Evolutionary conservation across 1,284 basidiomycete species (phyloP).

Genomic region (Exobasidium cylindrosporum): DNA sequence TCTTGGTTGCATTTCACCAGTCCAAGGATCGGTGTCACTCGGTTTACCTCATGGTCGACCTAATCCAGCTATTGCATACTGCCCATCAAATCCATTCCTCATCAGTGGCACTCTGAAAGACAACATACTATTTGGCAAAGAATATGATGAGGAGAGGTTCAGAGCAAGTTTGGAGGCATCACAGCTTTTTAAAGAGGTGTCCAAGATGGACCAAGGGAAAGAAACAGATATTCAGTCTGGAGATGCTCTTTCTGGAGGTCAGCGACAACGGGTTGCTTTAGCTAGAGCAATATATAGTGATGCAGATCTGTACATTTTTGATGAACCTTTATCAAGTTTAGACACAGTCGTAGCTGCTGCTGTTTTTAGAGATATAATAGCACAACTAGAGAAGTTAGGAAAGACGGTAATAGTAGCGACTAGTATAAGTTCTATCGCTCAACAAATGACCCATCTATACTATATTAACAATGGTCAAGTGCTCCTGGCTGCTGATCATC

Average conservation of each 20-base stretch:
- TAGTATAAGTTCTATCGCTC: background rate
- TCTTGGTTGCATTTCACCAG: background rate
- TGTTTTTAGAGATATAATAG: background rate
- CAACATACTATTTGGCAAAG: constrained; percentile 70
- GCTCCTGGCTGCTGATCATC: background rate
- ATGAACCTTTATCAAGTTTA: constrained; percentile 16
- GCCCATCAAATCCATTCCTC: background rate
- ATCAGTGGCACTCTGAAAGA: constrained; percentile 9
- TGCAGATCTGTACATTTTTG: constrained; percentile 14
- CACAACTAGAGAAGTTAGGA: background rate
- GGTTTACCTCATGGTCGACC: background rate
- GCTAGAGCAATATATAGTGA: constrained; percentile 20
- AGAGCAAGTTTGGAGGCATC: background rate
- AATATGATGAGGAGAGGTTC: constrained; percentile 58
- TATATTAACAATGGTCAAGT: background rate
- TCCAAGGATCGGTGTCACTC: background rate
- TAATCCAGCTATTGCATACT: background rate
- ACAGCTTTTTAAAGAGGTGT: background rate
- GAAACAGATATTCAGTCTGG: background rate
- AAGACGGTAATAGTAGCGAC: background rate
- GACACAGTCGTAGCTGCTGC: constrained; percentile 6
- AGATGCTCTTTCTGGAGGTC: constrained; percentile 17
- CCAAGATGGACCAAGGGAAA: background rate
- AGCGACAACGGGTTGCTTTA: constrained; percentile 14
- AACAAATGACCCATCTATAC: background rate